Evolutionary conservation across 148 eudicot genomes (phyloP), one percentile per base, ranked within the genome.

Genomic region (Heliamphora exappendiculata): DNA sequence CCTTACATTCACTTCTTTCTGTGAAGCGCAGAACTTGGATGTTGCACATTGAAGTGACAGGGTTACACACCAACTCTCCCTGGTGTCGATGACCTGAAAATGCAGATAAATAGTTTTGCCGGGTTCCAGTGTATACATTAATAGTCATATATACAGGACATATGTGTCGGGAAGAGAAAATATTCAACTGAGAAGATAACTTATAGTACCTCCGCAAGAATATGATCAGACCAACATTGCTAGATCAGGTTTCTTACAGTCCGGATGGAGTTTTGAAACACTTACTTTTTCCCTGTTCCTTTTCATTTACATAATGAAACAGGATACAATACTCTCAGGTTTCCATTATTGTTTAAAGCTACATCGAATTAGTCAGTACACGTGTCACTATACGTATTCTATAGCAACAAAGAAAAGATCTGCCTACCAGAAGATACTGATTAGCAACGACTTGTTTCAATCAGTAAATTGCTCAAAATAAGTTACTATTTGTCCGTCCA

Each of bases 41-140:
- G 64, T 72, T 55, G 44, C 78, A 33, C 68, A 49, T 78, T 73
- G 78, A 19, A 86, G 44, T 73, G 81, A 63, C 79, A 87, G 83
- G 57, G 83, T 83, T 62, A 88, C 81, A 76, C 78, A 78, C 57
- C 69, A 70, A 53, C 75, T 79, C 70, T 85, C 88, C 60, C 57
- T 68, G 58, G 79, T 76, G 45, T 89, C 89, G 28, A 91, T 81
- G 34, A 89, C 91, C 96, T 91, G 85, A 75, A 75, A 81, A 81
- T 8, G 26, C 44, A 75, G 44, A 63, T 16, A 16, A n/a, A 50
- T n/a, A n/a, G 41, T 41, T 33, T 76, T 42, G 36, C 41, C 65
- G 6, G n/a, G 36, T 34, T 68, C 41, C 54, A 67, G 12, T 11
- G 50, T 29, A 58, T 37, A 47, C 57, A 55, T 33, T 22, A 54